Conservation (phyloP, 257 asterid genomes). For the Penstemon newberryi region DNA sequence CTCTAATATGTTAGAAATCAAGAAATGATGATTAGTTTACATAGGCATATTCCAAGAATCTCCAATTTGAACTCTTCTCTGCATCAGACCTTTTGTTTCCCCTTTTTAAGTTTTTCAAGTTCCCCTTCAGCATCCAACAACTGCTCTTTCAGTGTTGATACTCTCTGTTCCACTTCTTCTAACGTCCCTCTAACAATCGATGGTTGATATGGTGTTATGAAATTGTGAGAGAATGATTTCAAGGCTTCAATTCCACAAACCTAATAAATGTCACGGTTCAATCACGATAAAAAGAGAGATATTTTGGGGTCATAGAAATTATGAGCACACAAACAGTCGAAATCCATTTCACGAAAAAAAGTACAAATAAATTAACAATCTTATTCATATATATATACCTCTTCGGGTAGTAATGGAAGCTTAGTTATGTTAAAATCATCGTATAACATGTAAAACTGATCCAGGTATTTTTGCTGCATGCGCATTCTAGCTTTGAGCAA, state of each 20-base stretch:
- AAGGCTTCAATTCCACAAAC: conserved; percentile 91
- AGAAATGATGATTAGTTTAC: too few species aligned
- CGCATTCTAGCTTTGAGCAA: conserved; percentile 87
- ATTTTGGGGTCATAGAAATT: too few species aligned
- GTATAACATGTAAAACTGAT: conserved; percentile 88
- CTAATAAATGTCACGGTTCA: conserved; percentile 34
- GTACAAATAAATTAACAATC: too few species aligned
- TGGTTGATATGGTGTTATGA: conserved; percentile 65
- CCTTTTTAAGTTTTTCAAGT: conserved; percentile 64
- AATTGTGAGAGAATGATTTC: conserved; percentile 62
- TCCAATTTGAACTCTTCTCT: not conserved
- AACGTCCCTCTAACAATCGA: conserved; percentile 54
- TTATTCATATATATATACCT: conserved; percentile 43
- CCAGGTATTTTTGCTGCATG: conserved; percentile 92
- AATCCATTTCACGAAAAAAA: too few species aligned
- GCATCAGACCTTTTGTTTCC: conserved; percentile 60
- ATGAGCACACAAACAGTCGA: too few species aligned
- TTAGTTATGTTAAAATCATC: conserved; percentile 90
- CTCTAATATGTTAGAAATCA: too few species aligned
- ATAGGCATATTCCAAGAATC: too few species aligned
- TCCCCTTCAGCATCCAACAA: conserved; percentile 70
- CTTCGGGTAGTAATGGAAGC: conserved; percentile 92
- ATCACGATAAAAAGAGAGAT: not conserved
- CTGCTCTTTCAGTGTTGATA: conserved; percentile 55
- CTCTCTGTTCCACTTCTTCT: conserved; percentile 68